phyloP scores from a whole-genome alignment of 805 yeast genomes.

The Candida arabinofermentans region DNA sequence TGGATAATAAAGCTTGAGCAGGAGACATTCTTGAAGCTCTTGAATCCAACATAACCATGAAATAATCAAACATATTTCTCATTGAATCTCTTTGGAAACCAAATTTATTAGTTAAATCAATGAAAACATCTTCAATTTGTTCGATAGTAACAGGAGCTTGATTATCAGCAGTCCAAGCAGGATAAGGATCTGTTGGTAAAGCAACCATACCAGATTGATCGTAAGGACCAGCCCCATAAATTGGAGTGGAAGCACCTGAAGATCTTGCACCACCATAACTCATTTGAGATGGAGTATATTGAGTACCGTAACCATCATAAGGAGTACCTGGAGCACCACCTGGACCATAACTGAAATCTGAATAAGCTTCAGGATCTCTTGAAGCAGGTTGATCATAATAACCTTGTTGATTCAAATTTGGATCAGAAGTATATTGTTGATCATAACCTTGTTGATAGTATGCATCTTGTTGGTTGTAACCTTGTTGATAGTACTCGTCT shows the following conservation, averaged over 20 bases:
- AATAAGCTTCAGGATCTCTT: conserved; percentile 53
- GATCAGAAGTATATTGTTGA: conserved; percentile 40
- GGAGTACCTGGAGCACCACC: conserved; percentile 65
- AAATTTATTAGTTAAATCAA: conserved; percentile 76
- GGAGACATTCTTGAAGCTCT: conserved; percentile 88
- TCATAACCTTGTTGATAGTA: conserved; percentile 44
- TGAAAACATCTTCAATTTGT: conserved; percentile 82
- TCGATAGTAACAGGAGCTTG: conserved; percentile 82
- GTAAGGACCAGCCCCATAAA: conserved; percentile 40
- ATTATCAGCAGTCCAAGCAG: conserved; percentile 98
- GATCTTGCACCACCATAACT: conserved; percentile 83
- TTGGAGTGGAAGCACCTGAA: conserved; percentile 93
- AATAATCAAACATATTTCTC: conserved; percentile 88
- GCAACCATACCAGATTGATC: conserved; percentile 50
- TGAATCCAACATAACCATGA: conserved; percentile 79
- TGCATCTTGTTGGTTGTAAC: conserved; percentile 30
- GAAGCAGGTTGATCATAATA: conserved; percentile 51
- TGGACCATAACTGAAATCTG: conserved; percentile 57
- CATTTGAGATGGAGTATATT: conserved; percentile 75
- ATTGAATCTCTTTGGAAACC: conserved; percentile 91
- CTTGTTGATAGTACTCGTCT: conserved; percentile 35
- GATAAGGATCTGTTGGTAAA: conserved; percentile 88
- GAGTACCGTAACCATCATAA: conserved; percentile 55
- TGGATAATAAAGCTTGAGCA: conserved; percentile 74
- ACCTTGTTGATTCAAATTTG: conserved; percentile 37